Evolutionary conservation across 2,329 filamentous ascomycete genomes (phyloP), one percentile per base, ranked within the genome.

Genomic region (Colletotrichum viniferum): DNA sequence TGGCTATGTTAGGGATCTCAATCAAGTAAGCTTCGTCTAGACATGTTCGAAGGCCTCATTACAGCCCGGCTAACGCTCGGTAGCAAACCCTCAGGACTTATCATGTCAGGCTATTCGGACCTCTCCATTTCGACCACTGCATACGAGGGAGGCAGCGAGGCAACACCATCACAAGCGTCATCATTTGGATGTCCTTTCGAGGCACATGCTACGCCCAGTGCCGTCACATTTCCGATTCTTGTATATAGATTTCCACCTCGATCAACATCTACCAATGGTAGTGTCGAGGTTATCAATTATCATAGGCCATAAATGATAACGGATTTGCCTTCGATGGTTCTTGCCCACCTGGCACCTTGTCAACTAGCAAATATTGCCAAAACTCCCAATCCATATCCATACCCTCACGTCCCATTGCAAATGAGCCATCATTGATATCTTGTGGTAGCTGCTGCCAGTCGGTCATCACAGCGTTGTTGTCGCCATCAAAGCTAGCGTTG

Each of bases 351-450:
- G 55, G 55, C 16, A 30, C 28, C 30, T 28, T 65, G 7, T 65
- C 36, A 1, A n/a, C 48, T 26, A 71, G 24, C n/a, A 67, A 30
- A 10, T 56, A 60, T 24, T 63, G 43, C 71, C 71, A 73, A 7
- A 69, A 63, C 10, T 38, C 43, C 64, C 64, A 73, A 26, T 69
- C 71, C 56, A 73, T 48, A 26, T 63, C 56, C 48, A 61, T 28
- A 26, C 34, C 10, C 1, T 71, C 26, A 26, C 13, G 14, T 10
- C 12, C 32, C 13, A 32, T 21, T 16, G 2, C 1, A 63, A 26
- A 12, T 24, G 28, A 61, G 3, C 34, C 34, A 14, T 63, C 34
- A 8, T 24, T 18, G 4, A 52, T 10, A 34, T 8, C n/a, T 1
- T 24, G 26, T 14, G 64, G 26, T 1, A 28, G n/a, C 10, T 63